A percentile compares a stretch with the other conserved stretches of the same genome.
Evolutionary conservation across 2,329 filamentous ascomycete genomes (phyloP).

Genomic region (Blastomyces emzantsi): DNA sequence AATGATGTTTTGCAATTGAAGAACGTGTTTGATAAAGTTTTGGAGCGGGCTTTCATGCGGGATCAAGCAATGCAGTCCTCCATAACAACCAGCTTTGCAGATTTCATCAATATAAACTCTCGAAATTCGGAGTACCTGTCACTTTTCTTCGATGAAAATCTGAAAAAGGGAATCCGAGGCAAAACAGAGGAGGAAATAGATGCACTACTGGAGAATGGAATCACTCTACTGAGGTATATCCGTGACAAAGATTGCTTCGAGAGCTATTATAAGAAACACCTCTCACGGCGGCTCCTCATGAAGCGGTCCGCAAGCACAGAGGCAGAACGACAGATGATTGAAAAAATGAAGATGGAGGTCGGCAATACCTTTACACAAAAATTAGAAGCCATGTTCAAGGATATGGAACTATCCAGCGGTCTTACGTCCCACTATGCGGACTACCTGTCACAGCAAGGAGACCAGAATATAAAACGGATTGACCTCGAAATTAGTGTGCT

Average conservation of each 20-base stretch:
- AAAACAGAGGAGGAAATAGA: constrained; percentile 88
- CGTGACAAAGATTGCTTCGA: constrained; percentile 92
- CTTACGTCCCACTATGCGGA: constrained; percentile 67
- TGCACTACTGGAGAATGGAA: constrained; percentile 74
- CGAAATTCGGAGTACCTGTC: constrained; percentile 89
- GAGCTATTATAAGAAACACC: constrained; percentile 95
- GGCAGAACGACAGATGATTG: constrained; percentile 91
- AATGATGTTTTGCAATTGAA: constrained; percentile 81
- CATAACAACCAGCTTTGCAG: constrained; percentile 75
- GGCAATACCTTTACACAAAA: constrained; percentile 90
- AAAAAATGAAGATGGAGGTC: constrained; percentile 92
- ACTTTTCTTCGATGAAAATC: constrained; percentile 90
- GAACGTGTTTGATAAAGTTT: constrained; percentile 78
- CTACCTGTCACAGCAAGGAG: constrained; percentile 53
- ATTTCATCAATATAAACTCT: constrained; percentile 86
- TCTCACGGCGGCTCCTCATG: constrained; percentile 77
- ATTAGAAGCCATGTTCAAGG: constrained; percentile 96
- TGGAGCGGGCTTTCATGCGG: constrained; percentile 59
- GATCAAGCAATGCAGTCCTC: constrained; percentile 73
- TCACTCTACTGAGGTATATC: constrained; percentile 77
- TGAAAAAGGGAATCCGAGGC: constrained; percentile 87
- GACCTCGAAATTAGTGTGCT: constrained; percentile 80
- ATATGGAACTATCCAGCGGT: constrained; percentile 81
- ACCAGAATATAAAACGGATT: constrained; percentile 52
- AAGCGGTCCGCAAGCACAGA: constrained; percentile 85